Conservation (phyloP, 805 yeast species). For the Kuraishia cidri region DNA sequence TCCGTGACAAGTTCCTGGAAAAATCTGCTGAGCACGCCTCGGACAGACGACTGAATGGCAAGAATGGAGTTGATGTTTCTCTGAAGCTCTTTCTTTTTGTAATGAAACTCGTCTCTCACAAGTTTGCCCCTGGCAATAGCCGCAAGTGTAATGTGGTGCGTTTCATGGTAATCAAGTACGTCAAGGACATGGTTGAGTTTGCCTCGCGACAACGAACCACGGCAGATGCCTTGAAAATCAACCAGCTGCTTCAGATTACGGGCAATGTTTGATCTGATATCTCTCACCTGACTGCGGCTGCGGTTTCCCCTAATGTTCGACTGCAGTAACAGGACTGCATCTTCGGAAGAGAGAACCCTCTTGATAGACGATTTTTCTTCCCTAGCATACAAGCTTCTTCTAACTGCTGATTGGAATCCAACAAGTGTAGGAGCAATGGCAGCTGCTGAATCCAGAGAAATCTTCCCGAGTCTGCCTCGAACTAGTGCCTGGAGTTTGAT, state of each 20-base stretch:
- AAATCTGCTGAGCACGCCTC: conserved; percentile 59
- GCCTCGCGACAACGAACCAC: conserved; percentile 36
- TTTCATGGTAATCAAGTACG: conserved; percentile 29
- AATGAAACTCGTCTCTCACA: conserved; percentile 19
- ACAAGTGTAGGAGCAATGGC: neutral
- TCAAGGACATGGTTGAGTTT: conserved; percentile 31
- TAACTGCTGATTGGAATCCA: neutral
- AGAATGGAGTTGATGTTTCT: conserved; percentile 20
- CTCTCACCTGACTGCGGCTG: neutral
- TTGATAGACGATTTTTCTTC: neutral
- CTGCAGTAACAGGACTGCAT: neutral
- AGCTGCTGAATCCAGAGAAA: neutral
- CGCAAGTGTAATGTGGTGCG: conserved; percentile 23
- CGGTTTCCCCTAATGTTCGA: neutral
- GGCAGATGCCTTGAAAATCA: conserved; percentile 31
- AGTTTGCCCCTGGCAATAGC: conserved; percentile 35
- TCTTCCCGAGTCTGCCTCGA: neutral
- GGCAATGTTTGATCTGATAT: neutral
- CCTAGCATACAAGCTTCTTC: neutral
- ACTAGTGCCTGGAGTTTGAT: neutral
- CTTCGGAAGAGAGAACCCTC: neutral
- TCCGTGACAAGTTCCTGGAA: conserved; percentile 43
- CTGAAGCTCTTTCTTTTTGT: conserved; percentile 10
- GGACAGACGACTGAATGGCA: conserved; percentile 44
- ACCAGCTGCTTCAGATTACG: neutral